Conservation (phyloP, 78 protist species). For the Pigoraptor vietnamica region DNA sequence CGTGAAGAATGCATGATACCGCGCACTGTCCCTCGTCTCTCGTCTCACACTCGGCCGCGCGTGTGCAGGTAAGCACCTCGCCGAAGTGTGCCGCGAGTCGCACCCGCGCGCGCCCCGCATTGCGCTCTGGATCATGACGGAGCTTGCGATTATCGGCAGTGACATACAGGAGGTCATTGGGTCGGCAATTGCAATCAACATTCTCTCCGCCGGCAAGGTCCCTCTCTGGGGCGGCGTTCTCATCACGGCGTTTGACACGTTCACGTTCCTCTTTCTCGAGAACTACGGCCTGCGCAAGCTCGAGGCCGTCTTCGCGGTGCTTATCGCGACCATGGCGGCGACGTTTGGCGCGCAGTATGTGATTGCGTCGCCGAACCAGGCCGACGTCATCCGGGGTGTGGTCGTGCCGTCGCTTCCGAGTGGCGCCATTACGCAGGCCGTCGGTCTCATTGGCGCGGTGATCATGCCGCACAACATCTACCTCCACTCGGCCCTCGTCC, state of each 20-base stretch:
- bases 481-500: slow-evolving; percentile 73
- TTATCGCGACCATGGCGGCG: slow-evolving; percentile 58
- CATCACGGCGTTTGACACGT: slow-evolving; percentile 61
- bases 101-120: slow-evolving; percentile 49
- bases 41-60: too few relatives aligned
- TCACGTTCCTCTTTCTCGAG: slow-evolving; percentile 58
- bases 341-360: slow-evolving; percentile 44
- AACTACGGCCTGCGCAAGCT: slow-evolving; percentile 50
- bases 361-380: slow-evolving; percentile 7
- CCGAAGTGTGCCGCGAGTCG: slow-evolving; percentile 55
- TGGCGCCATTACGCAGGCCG: slow-evolving; percentile 43
- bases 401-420: slow-evolving; percentile 36
- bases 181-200: slow-evolving; percentile 59
- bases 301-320: slow-evolving; percentile 45
- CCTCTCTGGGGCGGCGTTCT: slow-evolving; percentile 74
- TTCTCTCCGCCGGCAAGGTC: slow-evolving; percentile 39
- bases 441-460: slow-evolving; percentile 72
- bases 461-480: slow-evolving; percentile 83
- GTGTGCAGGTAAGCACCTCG: slow-evolving; percentile 46
- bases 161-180: slow-evolving; percentile 75
- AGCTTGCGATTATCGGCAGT: slow-evolving; percentile 73
- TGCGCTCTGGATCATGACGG: slow-evolving; percentile 70
- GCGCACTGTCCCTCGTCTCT: too few relatives aligned
- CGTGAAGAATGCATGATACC: too few relatives aligned
- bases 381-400: slow-evolving; percentile 32